Evolutionary conservation across 352 stramenopile genomes (phyloP), one percentile per base, ranked within the genome.

Genomic region (Pythium dissimile): DNA sequence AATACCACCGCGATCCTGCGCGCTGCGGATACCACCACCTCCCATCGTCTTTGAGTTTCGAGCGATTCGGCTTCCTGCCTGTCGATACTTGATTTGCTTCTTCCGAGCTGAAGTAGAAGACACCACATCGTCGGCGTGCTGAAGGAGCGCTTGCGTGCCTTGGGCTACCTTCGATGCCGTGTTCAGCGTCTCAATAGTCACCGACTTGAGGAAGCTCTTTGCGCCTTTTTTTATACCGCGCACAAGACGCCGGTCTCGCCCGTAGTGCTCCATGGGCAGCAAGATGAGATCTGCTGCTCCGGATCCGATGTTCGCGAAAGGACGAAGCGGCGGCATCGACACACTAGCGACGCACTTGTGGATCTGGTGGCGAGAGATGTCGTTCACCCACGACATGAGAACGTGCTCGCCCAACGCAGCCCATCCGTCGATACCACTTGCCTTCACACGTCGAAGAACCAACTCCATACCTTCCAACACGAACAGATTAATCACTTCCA

Each of bases 401-500:
- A 91, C 79, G 21, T 88, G 69, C 51, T 95, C 82, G 2, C 70
- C 71, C 10, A 94, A 50, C 20, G 80, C 80, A 6, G 62, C 67
- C 86, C 84, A 95, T 7, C 81, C 83, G 57, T 92, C 76, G 15
- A 95, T 61, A 3, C 86, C 86, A 49, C 76, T 92, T 65, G 91
- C 86, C 57, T 90, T 87, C 9, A 94, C 85, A 12, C 83, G 84
- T 24, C 83, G 82, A 53, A 95, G 80, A 8, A 93, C 76, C 27
- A 95, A 60, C 60, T 95, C 86, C 86, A 95, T 95, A 21, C 80
- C 84, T 65, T 95, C 86, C 11, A 95, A 60, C 23, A 93, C 84
- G 41, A 95, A 95, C 26, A 95, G 46, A 30, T 95, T 95, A 59
- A 95, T 93, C 49, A 95, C 84, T 69, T 95, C 86, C 2, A 95